Evolutionary conservation across 805 yeast genomes (phyloP).

Genomic region (Wickerhamiella nectarea): DNA sequence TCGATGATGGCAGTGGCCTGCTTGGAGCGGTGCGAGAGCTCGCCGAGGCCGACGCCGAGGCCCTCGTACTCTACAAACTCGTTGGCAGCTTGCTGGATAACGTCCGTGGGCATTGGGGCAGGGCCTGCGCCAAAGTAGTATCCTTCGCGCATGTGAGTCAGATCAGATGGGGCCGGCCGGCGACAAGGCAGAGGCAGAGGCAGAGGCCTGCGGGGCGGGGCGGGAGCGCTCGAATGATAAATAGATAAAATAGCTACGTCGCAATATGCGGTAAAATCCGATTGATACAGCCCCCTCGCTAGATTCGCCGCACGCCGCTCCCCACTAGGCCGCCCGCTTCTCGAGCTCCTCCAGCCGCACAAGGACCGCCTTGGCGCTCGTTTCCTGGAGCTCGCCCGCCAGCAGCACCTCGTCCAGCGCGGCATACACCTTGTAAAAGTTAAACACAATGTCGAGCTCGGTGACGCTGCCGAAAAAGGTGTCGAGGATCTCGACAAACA

Average conservation of each 20-base stretch:
- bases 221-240: neutral
- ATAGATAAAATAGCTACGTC: too few relatives aligned
- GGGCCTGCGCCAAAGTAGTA: conserved; percentile 97
- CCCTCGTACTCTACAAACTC: conserved; percentile 64
- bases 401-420: conserved; percentile 77
- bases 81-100: conserved; percentile 72
- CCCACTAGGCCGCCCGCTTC: neutral
- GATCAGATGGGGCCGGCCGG: neutral
- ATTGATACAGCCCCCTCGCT: too few relatives aligned
- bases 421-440: conserved; percentile 70
- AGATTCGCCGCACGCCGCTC: too few relatives aligned
- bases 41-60: conserved; percentile 80
- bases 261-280: too few relatives aligned
- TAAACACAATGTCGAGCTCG: conserved; percentile 84
- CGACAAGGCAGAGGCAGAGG: neutral
- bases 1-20: conserved; percentile 70
- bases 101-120: conserved; percentile 73
- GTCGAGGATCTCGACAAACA: conserved; percentile 80
- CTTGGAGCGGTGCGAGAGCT: conserved; percentile 86
- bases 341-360: conserved; percentile 55
- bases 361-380: conserved; percentile 54
- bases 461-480: conserved; percentile 80
- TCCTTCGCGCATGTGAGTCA: conserved; percentile 16
- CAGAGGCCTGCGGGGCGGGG: too few relatives aligned
- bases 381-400: conserved; percentile 86